Conservation (phyloP, 192 early-diverging fungal genomes). For the Oehlia diaphana region DNA sequence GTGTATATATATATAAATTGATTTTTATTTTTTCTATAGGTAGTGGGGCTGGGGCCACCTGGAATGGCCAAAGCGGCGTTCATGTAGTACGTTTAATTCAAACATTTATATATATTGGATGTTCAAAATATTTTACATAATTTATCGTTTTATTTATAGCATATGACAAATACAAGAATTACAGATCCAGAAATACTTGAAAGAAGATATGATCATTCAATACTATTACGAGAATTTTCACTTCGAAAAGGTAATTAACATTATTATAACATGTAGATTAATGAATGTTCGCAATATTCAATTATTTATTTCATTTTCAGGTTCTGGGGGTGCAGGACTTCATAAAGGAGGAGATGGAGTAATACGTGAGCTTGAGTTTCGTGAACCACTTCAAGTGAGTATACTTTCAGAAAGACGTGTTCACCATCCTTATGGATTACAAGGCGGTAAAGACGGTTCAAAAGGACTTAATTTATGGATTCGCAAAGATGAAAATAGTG, state of each 20-base stretch:
- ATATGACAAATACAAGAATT: conserved; percentile 98
- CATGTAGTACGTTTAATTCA: conserved; percentile 49
- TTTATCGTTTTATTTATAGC: conserved; percentile 39
- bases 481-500: conserved; percentile 36
- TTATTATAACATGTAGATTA: background rate
- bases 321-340: conserved; percentile 78
- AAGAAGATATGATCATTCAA: conserved; percentile 75
- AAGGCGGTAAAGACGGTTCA: conserved; percentile 73
- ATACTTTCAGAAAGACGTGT: conserved; percentile 92
- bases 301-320: conserved; percentile 8
- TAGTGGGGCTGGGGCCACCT: conserved; percentile 85
- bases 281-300: background rate
- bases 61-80: conserved; percentile 82
- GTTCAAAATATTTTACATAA: background rate
- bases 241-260: conserved; percentile 49
- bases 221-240: conserved; percentile 83
- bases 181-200: conserved; percentile 97
- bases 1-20: background rate
- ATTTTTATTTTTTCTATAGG: conserved; percentile 30
- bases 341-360: conserved; percentile 86
- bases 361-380: conserved; percentile 93
- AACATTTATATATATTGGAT: background rate
- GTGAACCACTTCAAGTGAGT: conserved; percentile 81
- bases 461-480: conserved; percentile 81
- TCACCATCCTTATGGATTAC: conserved; percentile 82